Evolutionary conservation across 2,329 filamentous ascomycete genomes (phyloP).

Genomic region (Camillea tinctor): DNA sequence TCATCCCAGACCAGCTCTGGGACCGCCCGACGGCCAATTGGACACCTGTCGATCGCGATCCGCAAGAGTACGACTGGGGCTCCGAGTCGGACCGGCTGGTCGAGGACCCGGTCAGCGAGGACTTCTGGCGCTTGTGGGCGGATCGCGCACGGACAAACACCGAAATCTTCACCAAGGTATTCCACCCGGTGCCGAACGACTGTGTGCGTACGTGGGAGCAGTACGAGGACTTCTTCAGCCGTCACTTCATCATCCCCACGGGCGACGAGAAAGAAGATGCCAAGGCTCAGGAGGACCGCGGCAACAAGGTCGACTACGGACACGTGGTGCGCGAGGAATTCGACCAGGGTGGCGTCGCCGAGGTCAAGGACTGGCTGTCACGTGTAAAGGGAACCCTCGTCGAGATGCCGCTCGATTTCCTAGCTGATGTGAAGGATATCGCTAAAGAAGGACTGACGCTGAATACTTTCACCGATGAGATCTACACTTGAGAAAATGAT

Average conservation of each 20-base stretch:
- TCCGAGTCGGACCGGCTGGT: slow-evolving; percentile 67
- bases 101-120: slow-evolving; percentile 66
- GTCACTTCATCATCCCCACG: slow-evolving; percentile 60
- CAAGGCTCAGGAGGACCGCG: slow-evolving; percentile 39
- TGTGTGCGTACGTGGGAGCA: slow-evolving; percentile 67
- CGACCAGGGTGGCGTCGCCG: slow-evolving; percentile 62
- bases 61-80: slow-evolving; percentile 74
- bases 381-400: slow-evolving; percentile 70
- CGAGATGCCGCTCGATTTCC: slow-evolving; percentile 88
- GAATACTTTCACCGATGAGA: slow-evolving; percentile 68
- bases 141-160: slow-evolving; percentile 74
- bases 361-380: slow-evolving; percentile 68
- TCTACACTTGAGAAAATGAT: slow-evolving; percentile 56
- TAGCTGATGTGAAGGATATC: slow-evolving; percentile 79
- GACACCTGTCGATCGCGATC: slow-evolving; percentile 66
- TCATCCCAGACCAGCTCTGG: slow-evolving; percentile 72
- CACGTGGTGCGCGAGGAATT: slow-evolving; percentile 85
- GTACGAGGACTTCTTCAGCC: slow-evolving; percentile 69
- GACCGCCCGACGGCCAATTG: slow-evolving; percentile 72
- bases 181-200: slow-evolving; percentile 76
- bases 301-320: slow-evolving; percentile 66
- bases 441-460: slow-evolving; percentile 76
- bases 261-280: slow-evolving; percentile 41
- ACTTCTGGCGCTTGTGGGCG: slow-evolving; percentile 72
- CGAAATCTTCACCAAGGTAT: slow-evolving; percentile 74